Evolutionary conservation across 2,329 filamentous ascomycete species (phyloP), one percentile per base, ranked within the genome.

Genomic region (Sporothrix inflata): DNA sequence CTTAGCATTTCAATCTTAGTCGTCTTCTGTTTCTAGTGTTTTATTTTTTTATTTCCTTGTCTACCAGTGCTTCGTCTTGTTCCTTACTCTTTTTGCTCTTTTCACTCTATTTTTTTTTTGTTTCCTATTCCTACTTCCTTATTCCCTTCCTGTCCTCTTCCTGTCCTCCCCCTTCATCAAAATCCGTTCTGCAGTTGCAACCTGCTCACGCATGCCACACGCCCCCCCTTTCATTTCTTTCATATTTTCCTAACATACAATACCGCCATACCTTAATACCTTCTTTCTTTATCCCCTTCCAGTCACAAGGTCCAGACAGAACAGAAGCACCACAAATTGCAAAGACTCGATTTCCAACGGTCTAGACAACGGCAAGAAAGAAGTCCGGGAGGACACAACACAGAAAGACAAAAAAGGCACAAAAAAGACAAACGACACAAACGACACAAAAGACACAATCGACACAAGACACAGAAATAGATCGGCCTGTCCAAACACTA

Each of bases 281-380:
- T n/a, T 21, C 24, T 34, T 68, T 51, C 45, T 51, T 67, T 69
- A 49, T 40, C 55, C 55, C 40, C 27, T 11, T 70, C 9, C 21
- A 6, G 53, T 70, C 68, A 61, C 53, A 21, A 57, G 34, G n/a
- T 38, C 67, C 55, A 24, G 27, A 1, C 34, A 70, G 68, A 30
- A 40, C 27, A 34, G 51, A 69, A 53, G 21, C 47, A 42, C 34
- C 16, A 61, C 45, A 63, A 42, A 24, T 42, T 42, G 57, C 34
- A 63, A 24, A 21, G 11, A 42, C 34, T 21, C 19, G n/a, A 14
- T 11, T 21, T 51, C 57, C 11, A 42, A 63, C 34, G 34, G 57
- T 14, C 57, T 34, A 55, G 47, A 68, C 47, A 68, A 55, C 30
- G 11, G 27, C 30, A 67, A 67, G 16, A 38, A 45, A 65, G 11